Evolutionary conservation across 1,284 basidiomycete species (phyloP).

Genomic region (Sporisorium graminicola): DNA sequence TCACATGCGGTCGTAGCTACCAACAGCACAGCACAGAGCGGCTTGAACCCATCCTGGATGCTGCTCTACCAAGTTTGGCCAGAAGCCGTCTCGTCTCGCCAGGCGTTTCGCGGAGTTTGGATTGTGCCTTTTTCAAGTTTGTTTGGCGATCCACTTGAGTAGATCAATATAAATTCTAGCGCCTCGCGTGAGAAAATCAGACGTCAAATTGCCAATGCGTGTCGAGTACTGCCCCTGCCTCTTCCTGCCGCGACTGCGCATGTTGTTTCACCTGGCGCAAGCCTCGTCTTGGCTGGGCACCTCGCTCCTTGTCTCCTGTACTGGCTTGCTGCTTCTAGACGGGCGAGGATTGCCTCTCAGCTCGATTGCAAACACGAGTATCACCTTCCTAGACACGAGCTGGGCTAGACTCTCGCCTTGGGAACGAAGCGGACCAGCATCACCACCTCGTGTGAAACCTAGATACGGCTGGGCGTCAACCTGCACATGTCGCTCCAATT

Average conservation of each 20-base stretch:
- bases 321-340: neutral
- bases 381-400: no score
- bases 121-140: neutral
- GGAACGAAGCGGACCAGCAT: slow-evolving; percentile 2
- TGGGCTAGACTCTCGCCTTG: no score
- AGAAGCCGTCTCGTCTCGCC: slow-evolving; percentile 25
- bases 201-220: neutral
- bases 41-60: no score
- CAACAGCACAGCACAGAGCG: neutral
- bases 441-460: neutral
- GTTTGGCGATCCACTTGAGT: neutral
- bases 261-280: slow-evolving; percentile 14
- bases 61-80: slow-evolving; percentile 6
- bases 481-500: neutral
- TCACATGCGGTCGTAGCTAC: neutral
- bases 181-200: neutral
- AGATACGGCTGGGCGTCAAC: neutral
- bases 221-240: slow-evolving; percentile 7
- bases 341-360: neutral
- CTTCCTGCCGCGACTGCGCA: slow-evolving; percentile 1
- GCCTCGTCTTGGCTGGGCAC: no score
- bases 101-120: slow-evolving; percentile 20
- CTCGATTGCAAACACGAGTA: neutral
- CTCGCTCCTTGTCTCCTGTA: no score
- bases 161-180: neutral